A percentile compares a stretch with the other conserved stretches of the same genome.
Conservation (phyloP, 148 eudicot genomes). For the Selenicereus undatus region DNA sequence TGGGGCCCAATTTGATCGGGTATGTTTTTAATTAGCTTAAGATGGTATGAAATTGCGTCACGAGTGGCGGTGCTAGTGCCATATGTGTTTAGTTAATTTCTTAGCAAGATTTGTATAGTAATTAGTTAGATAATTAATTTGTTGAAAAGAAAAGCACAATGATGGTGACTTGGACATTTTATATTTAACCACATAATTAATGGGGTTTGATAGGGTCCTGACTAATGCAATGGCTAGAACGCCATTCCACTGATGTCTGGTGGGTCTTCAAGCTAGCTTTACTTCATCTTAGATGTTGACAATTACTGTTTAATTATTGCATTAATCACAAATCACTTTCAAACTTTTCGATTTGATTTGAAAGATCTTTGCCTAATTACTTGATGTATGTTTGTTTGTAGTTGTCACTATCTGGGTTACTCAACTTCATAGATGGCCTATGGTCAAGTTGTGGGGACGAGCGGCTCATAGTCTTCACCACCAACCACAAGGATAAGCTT, state of each 20-base stretch:
- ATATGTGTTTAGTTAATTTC: background rate
- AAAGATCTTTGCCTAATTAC: background rate
- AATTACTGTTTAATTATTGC: background rate
- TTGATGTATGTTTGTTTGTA: constrained; percentile 7
- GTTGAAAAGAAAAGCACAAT: background rate
- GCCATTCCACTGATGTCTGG: background rate
- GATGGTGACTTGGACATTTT: background rate
- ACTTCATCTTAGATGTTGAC: background rate
- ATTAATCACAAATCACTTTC: background rate
- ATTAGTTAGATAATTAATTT: background rate
- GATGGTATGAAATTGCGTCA: too few relatives aligned
- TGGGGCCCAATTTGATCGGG: too few relatives aligned
- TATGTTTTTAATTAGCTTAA: too few relatives aligned
- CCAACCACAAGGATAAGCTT: constrained; percentile 47
- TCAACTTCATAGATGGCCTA: constrained; percentile 45
- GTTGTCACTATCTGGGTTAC: constrained; percentile 38
- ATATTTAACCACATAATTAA: background rate
- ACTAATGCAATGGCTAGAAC: background rate
- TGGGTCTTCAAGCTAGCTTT: background rate
- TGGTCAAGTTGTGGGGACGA: constrained; percentile 58
- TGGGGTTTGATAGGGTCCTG: background rate
- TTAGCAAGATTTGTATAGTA: background rate
- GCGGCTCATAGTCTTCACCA: constrained; percentile 47
- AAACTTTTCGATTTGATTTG: background rate
- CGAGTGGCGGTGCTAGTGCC: background rate